Conservation (phyloP, 208 protist genomes). For the Trichomonas vaginalis region DNA sequence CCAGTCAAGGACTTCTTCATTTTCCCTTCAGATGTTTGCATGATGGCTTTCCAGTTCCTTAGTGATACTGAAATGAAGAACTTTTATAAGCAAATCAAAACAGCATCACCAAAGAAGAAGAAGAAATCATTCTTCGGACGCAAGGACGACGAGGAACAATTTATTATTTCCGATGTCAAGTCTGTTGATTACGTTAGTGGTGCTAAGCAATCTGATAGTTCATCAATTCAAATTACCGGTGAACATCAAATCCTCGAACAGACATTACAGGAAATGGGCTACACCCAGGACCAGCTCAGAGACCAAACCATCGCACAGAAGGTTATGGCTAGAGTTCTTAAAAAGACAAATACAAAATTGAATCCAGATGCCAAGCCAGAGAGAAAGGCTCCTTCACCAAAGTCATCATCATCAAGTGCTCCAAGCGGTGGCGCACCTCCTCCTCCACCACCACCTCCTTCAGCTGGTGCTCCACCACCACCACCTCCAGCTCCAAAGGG, state of each 20-base stretch:
- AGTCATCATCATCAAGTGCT: neutral
- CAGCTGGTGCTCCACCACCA: neutral
- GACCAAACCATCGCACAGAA: neutral
- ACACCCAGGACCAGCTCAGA: neutral
- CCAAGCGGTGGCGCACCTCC: neutral
- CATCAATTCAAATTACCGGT: neutral
- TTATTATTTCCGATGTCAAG: neutral
- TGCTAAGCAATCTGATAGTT: neutral
- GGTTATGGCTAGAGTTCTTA: neutral
- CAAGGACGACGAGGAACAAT: neutral
- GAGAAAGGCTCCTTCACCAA: neutral
- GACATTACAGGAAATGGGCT: neutral
- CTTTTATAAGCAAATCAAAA: neutral
- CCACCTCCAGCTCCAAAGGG: neutral
- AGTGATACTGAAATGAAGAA: neutral
- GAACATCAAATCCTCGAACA: neutral
- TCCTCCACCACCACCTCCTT: neutral
- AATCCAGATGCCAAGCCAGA: neutral
- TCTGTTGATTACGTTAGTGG: neutral
- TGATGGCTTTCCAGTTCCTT: neutral
- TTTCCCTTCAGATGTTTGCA: neutral
- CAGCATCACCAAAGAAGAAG: neutral
- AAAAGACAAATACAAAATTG: neutral
- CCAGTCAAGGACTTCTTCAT: neutral
- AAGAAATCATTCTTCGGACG: neutral